Conservation (phyloP, 371 early-diverging fungal genomes). For the Apophysomyces trapeziformis region DNA sequence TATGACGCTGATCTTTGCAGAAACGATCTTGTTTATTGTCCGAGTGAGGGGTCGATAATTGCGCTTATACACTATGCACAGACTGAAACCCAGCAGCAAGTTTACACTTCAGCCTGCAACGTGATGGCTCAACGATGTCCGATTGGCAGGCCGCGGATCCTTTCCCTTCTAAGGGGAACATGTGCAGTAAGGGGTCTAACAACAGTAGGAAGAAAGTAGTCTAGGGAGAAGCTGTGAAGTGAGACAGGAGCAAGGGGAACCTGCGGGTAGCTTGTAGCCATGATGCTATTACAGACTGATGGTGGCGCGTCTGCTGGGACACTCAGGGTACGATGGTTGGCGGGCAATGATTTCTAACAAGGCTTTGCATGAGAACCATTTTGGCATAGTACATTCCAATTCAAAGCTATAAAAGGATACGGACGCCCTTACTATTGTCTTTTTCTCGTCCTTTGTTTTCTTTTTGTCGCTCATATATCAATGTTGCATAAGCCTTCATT, state of each 20-base stretch:
- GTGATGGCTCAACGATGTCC: neutral
- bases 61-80: no score
- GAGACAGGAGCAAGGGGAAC: neutral
- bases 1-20: no score
- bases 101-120: neutral
- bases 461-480: neutral
- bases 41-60: no score
- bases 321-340: neutral
- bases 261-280: neutral
- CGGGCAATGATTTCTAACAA: neutral
- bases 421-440: neutral
- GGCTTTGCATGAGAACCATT: conserved; percentile 6
- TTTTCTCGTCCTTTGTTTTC: neutral
- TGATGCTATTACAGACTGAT: neutral
- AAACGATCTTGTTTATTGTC: no score
- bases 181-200: conserved; percentile 3
- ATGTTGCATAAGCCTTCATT: neutral
- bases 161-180: neutral
- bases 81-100: neutral
- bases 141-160: conserved; percentile 2
- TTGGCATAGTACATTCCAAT: neutral
- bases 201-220: conserved; percentile 1
- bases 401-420: neutral
- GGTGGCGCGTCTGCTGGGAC: neutral
- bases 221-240: neutral